These are phyloP conservation scores for Endoconidiophora polonica DNA, from an alignment of 2,329 filamentous ascomycete species.

Conservation along the genomic window DNA sequence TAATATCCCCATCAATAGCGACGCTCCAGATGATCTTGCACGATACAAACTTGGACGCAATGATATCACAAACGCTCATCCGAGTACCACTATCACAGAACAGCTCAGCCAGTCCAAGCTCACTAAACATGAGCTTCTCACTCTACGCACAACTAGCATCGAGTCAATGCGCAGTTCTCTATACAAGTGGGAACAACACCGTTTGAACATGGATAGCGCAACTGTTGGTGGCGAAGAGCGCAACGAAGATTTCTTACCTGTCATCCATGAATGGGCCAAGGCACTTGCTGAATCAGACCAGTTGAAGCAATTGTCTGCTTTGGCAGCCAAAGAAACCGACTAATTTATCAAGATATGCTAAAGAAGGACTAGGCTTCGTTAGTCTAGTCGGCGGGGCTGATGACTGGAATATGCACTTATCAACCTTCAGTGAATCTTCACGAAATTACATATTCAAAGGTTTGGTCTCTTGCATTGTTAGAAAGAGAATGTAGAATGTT, in stretches of 20 bases:
- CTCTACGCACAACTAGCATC: background rate
- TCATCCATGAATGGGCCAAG: constrained; percentile 52
- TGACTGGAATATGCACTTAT: too few species aligned
- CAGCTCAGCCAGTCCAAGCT: background rate
- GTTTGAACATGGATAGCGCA: constrained; percentile 28
- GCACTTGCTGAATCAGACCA: constrained; percentile 47
- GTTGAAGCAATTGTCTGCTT: constrained; percentile 1
- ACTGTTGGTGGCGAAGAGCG: constrained; percentile 35
- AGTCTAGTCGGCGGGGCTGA: too few species aligned
- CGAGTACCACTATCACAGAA: background rate
- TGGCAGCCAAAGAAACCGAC: background rate
- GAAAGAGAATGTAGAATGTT: background rate
- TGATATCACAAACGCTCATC: background rate
- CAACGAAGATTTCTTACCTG: constrained; percentile 51
- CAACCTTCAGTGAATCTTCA: too few species aligned
- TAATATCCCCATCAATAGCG: background rate
- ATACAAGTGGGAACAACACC: constrained; percentile 32
- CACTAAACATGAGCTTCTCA: background rate
- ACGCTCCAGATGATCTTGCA: background rate
- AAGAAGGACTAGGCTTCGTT: too few species aligned
- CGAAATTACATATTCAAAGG: too few species aligned
- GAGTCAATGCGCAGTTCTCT: constrained; percentile 15
- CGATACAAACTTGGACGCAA: background rate
- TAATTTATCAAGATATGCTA: background rate
- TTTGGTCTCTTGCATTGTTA: background rate